Evolutionary conservation across 805 yeast species (phyloP).

Genomic region (Kregervanrija fluxuum): DNA sequence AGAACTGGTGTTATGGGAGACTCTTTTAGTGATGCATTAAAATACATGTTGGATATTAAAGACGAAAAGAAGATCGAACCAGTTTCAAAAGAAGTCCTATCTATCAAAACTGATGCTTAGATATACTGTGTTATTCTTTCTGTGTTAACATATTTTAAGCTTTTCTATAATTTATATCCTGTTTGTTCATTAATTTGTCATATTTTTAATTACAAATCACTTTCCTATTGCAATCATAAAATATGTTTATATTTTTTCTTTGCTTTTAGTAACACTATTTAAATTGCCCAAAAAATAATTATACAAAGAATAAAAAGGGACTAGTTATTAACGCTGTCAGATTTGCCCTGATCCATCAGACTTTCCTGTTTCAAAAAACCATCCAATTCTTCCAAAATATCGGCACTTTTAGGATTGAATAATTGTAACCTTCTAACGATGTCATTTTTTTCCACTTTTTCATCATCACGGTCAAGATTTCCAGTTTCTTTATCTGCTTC

Average conservation of each 20-base stretch:
- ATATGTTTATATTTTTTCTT: too few species aligned
- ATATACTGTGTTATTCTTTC: too few species aligned
- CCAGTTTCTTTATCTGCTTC: conserved; percentile 19
- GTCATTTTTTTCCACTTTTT: conserved; percentile 18
- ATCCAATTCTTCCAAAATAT: conserved; percentile 19
- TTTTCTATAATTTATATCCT: too few species aligned
- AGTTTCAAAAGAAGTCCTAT: background rate
- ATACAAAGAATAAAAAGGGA: conserved; percentile 3
- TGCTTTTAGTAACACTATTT: background rate
- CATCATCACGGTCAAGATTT: conserved; percentile 8
- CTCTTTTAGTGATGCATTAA: conserved; percentile 43
- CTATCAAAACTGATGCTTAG: too few species aligned
- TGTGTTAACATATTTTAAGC: too few species aligned
- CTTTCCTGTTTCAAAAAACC: conserved; percentile 21
- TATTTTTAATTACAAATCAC: too few species aligned
- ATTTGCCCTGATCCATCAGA: conserved; percentile 9
- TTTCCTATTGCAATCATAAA: too few species aligned
- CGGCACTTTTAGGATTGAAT: conserved; percentile 30
- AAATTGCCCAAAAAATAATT: background rate
- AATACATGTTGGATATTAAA: conserved; percentile 51
- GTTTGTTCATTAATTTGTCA: too few species aligned
- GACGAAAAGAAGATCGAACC: conserved; percentile 2
- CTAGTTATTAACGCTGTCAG: background rate
- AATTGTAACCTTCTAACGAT: conserved; percentile 31
- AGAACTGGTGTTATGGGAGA: conserved; percentile 57